Base-by-base conservation (phyloP, 495 filamentous ascomycete species). In the Penicillium bovifimosum region DNA sequence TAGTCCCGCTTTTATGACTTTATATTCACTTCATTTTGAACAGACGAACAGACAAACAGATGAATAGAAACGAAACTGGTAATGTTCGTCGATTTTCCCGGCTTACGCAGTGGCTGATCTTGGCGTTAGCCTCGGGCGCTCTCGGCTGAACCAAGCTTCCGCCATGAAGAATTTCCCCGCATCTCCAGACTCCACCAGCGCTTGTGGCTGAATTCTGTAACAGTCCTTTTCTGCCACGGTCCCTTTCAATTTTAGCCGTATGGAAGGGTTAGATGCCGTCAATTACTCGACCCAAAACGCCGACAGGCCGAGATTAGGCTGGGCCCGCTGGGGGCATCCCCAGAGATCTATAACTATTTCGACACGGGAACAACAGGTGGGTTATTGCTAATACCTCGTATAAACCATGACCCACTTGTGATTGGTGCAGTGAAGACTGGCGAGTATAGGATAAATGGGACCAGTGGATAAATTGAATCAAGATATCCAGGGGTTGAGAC, bases 131-230 rank as follows among this genome's bases (percentile, higher is more conserved):
- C 46, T 48, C n/a, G n/a, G n/a, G n/a, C n/a, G n/a, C n/a, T n/a
- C n/a, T n/a, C 18, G 29, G 32, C 2, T 24, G 8, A 41, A 17
- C 20, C 18, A 33, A 34, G 28, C 46, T 29, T 31, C 31, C 34
- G 29, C 48, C 29, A 17, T 50, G 38, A 34, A 26, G 31, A 9
- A 34, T 34, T 50, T 16, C 48, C 48, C 48, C 48, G 48, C 48
- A 42, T 50, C 42, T 20, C 17, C 38, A 34, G 34, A 42, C 42
- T 20, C 17, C 38, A 34, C 38, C n/a, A 31, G 38, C 20, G 48
- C 39, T 33, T 27, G 38, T 42, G 29, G 17, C 35, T 41, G 48
- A 34, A 16, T 27, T n/a, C 33, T 48, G 24, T 33, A 48, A 26
- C 20, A 7, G 6, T 38, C 16, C 31, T 28, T 26, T 24, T 38